phyloP scores from a whole-genome alignment of 805 yeast genomes.

The Pichia gijzeniarum region DNA sequence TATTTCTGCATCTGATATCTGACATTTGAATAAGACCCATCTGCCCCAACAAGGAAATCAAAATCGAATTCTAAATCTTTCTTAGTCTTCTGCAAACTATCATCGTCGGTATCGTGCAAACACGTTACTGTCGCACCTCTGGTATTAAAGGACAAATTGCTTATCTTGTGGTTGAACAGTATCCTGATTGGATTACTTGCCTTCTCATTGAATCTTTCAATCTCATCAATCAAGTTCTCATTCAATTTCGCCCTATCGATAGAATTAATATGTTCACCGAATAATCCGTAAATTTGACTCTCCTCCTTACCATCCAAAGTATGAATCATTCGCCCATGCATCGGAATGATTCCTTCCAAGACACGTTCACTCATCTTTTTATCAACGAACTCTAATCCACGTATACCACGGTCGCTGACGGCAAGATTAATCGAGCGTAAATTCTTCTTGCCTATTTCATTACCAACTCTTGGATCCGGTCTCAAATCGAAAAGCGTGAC shows the following conservation, averaged over 20 bases:
- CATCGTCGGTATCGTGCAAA: conserved; percentile 2
- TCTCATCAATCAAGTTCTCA: conserved; percentile 55
- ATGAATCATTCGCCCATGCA: conserved; percentile 90
- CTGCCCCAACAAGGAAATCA: conserved; percentile 74
- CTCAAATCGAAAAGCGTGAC: conserved; percentile 73
- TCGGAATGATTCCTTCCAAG: conserved; percentile 62
- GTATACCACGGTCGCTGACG: conserved; percentile 77
- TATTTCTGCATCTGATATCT: conserved; percentile 62
- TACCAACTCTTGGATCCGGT: conserved; percentile 48
- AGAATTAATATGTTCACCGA: conserved; percentile 80
- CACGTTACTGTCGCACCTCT: conserved; percentile 10
- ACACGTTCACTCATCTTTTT: conserved; percentile 49
- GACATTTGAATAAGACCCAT: conserved; percentile 75
- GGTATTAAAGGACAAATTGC: conserved; percentile 24
- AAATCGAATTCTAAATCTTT: conserved; percentile 21
- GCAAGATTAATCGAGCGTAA: conserved; percentile 80
- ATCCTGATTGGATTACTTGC: conserved; percentile 31
- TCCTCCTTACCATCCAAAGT: conserved; percentile 54
- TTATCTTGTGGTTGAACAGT: conserved; percentile 52
- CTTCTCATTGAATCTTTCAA: conserved; percentile 37
- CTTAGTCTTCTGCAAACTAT: neutral
- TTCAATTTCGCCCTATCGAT: conserved; percentile 73
- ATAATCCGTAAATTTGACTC: conserved; percentile 70
- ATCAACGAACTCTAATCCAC: conserved; percentile 61
- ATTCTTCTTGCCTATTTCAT: conserved; percentile 15